These are phyloP conservation scores for Haematococcus lacustris DNA, from an alignment of 139 green algal species.

Conservation along the genomic window DNA sequence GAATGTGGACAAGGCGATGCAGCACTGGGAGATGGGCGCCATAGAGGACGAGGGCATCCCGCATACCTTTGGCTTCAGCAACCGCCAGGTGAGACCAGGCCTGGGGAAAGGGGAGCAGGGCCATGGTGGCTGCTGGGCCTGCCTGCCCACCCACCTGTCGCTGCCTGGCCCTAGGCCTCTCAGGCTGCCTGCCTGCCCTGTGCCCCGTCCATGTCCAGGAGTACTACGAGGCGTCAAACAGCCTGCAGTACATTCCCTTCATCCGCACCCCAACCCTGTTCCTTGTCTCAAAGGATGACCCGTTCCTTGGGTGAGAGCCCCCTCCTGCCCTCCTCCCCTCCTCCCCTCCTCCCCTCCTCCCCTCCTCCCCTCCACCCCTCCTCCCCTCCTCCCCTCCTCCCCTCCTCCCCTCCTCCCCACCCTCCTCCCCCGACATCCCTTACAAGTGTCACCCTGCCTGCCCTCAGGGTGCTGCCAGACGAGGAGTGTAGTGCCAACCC, in stretches of 20 bases:
- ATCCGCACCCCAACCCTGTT: slow-evolving; percentile 51
- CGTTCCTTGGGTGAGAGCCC: slow-evolving; percentile 47
- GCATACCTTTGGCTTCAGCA: slow-evolving; percentile 22
- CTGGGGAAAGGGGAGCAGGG: too few species aligned
- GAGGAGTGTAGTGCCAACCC: slow-evolving; percentile 29
- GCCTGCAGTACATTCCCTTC: slow-evolving; percentile 36
- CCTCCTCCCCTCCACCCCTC: too few species aligned
- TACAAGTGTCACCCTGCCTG: not conserved
- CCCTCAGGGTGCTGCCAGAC: slow-evolving; percentile 24
- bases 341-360: not conserved
- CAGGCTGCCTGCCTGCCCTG: too few species aligned
- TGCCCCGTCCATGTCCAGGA: too few species aligned
- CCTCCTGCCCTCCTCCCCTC: not conserved
- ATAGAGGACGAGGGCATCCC: slow-evolving; percentile 32
- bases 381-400: not conserved
- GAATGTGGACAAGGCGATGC: slow-evolving; percentile 15
- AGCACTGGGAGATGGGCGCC: slow-evolving; percentile 19
- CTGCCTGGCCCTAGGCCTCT: too few species aligned
- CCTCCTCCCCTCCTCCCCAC: too few species aligned
- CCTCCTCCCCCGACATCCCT: too few species aligned
- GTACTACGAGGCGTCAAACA: slow-evolving; percentile 29
- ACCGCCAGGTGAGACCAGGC: slow-evolving; percentile 2
- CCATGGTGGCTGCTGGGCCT: too few species aligned
- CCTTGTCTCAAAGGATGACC: slow-evolving; percentile 47
- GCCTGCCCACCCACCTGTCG: too few species aligned